Evolutionary conservation across 2,329 filamentous ascomycete species (phyloP), one percentile per base, ranked within the genome.

Genomic region (Pezicula neosporulosa): DNA sequence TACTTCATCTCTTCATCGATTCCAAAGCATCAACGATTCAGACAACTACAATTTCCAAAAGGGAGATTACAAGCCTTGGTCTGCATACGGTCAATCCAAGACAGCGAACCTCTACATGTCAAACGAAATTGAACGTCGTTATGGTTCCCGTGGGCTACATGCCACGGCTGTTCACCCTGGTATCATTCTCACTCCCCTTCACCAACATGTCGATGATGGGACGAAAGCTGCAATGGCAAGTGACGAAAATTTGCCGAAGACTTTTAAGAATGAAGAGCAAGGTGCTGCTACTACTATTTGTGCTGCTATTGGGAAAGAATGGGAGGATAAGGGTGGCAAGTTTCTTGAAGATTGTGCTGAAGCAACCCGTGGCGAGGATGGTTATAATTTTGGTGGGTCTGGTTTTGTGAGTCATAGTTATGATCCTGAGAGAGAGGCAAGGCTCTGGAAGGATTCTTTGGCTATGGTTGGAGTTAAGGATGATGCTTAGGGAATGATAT

Each of bases 51-150:
- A 55, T 30, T 49, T 55, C 30, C 18, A 51, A 10, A 48, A 54
- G 1, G 70, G 67, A 52, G 48, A 66, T 66, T 75, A 75, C 51
- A 58, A 70, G 18, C 61, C 60, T 0, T 66, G 58, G 56, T 24
- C 53, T 3, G 64, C 69, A 2, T 78, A 77, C 54, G 72, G 65
- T 0, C 67, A 74, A 52, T 60, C 62, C 36, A 78, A 78, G 55
- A 66, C 66, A 0, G 73, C 74, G 3, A 75, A 73, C 51, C 70
- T 77, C 30, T 75, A 67, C 48, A 70, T 73, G 56, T 67, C 74
- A 7, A 75, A 72, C 51, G 66, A 74, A 50, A 68, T 78, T 21
- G 74, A 77, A 21, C 68, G 74, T 4, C 66, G 64, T 1, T 76
- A 74, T 52, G 71, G 68, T 3, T 27, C 55, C 1, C 51, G 60